phyloP scores from a whole-genome alignment of 2,329 filamentous ascomycete species.

The Curvularia spicifera region DNA sequence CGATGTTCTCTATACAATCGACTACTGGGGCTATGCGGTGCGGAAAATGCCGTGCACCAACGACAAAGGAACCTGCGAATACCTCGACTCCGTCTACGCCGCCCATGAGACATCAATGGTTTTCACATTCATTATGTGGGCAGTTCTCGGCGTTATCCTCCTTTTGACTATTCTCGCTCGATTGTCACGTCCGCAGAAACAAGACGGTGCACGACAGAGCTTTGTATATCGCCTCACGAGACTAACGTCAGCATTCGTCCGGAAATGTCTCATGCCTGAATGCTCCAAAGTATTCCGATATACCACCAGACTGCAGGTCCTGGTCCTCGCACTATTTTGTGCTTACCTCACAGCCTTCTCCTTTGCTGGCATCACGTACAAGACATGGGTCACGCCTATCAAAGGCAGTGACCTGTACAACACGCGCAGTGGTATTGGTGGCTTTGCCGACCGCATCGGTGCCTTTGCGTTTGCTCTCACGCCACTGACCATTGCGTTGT shows the following conservation, averaged over 20 bases:
- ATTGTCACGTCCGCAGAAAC: constrained; percentile 4
- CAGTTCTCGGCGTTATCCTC: constrained; percentile 8
- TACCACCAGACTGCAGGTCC: constrained; percentile 11
- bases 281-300: constrained; percentile 9
- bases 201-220: constrained; percentile 7
- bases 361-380: constrained; percentile 14
- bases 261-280: constrained; percentile 5
- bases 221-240: constrained; percentile 9
- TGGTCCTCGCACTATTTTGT: constrained; percentile 11
- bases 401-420: constrained; percentile 9
- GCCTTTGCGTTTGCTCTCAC: constrained; percentile 14
- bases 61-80: constrained; percentile 10
- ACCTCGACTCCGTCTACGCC: constrained; percentile 12
- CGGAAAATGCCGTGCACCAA: constrained; percentile 15
- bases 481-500: constrained; percentile 11
- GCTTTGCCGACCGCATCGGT: constrained; percentile 12
- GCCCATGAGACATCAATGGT: constrained; percentile 13
- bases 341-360: constrained; percentile 10
- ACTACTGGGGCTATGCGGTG: constrained; percentile 15
- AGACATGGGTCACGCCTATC: constrained; percentile 12
- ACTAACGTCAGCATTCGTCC: constrained; percentile 1
- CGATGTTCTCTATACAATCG: constrained; percentile 12
- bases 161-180: constrained; percentile 8
- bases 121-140: constrained; percentile 14
- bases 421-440: constrained; percentile 13